phyloP scores from a whole-genome alignment of 2,329 filamentous ascomycete species.

The Escovopsis weberi region DNA sequence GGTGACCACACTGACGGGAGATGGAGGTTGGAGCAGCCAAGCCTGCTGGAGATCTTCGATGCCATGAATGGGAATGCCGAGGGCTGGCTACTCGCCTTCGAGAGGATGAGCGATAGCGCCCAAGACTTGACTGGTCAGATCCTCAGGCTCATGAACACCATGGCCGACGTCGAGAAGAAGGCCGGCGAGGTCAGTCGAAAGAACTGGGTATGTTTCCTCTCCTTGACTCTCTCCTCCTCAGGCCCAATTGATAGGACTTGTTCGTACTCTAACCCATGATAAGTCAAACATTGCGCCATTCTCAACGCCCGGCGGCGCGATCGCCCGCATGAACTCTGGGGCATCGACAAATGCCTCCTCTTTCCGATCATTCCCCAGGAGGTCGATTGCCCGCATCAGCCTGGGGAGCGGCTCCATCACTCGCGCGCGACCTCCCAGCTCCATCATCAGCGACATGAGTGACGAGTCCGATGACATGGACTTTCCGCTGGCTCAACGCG shows the following conservation, averaged over 20 bases:
- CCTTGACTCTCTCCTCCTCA: neutral
- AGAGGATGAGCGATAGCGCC: conserved; percentile 59
- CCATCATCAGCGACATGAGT: neutral
- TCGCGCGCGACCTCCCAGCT: conserved; percentile 3
- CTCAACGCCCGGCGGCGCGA: conserved; percentile 4
- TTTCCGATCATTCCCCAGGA: neutral
- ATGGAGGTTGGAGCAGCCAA: conserved; percentile 46
- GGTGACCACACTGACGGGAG: conserved; percentile 46
- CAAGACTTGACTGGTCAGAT: conserved; percentile 55
- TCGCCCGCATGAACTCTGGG: conserved; percentile 2
- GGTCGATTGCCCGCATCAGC: conserved; percentile 5
- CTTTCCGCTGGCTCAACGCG: conserved; percentile 12
- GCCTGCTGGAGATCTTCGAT: conserved; percentile 58
- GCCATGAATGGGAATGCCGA: conserved; percentile 90
- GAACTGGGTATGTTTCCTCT: conserved; percentile 44
- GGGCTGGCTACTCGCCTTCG: conserved; percentile 73
- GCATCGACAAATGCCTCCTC: neutral
- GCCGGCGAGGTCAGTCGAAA: conserved; percentile 72
- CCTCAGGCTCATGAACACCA: conserved; percentile 58
- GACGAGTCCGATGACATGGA: conserved; percentile 9
- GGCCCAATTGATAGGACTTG: too few relatives aligned
- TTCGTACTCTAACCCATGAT: too few relatives aligned
- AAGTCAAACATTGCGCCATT: conserved; percentile 12
- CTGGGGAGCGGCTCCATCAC: conserved; percentile 8
- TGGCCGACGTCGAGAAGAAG: conserved; percentile 73